Evolutionary conservation across 2,329 filamentous ascomycete genomes (phyloP), one percentile per base, ranked within the genome.

Genomic region (Phoma herbarum): DNA sequence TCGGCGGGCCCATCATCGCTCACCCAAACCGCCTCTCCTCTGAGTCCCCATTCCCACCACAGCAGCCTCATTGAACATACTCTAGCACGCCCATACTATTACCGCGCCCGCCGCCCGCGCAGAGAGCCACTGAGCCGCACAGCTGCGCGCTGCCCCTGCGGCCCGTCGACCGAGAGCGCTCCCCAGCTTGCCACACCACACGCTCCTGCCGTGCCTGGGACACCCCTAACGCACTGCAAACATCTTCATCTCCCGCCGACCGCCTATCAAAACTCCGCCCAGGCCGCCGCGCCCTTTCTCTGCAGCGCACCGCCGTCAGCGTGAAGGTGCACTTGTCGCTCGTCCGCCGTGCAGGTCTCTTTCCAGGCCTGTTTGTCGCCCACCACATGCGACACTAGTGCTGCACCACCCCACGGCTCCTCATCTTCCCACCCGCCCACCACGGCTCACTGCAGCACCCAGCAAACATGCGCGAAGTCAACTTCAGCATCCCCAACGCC

Each of bases 401-500:
- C 70, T 70, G 64, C 72, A 69, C 63, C 66, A 63, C 66, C 65
- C 61, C 71, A 59, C 67, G 59, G 42, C 64, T 58, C 51, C 63
- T 50, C 63, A 44, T 48, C 64, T 41, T 33, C 41, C 33, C 39
- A 28, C 33, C 50, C 12, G 41, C 33, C 56, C 45, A 29, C 50
- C 55, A 68, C 71, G 63, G 23, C 56, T 31, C 28, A 25, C 62
- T 51, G 51, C 62, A 53, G 54, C 68, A 59, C 57, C 42, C 60
- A 63, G 37, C 68, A 61, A 94, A 79, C 81, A 99, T 99, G 95
- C 92, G 95, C 83, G 95, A 99, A 87, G 93, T 97, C 82, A 98
- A 98, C 81, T 98, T 98, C 82, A 97, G 93, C 82, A 97, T 98
- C 78, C 94, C 95, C 53, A 97, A 95, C 85, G 93, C 96, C 86